phyloP scores from a whole-genome alignment of 257 asterid genomes.

The Solanum chaucha region DNA sequence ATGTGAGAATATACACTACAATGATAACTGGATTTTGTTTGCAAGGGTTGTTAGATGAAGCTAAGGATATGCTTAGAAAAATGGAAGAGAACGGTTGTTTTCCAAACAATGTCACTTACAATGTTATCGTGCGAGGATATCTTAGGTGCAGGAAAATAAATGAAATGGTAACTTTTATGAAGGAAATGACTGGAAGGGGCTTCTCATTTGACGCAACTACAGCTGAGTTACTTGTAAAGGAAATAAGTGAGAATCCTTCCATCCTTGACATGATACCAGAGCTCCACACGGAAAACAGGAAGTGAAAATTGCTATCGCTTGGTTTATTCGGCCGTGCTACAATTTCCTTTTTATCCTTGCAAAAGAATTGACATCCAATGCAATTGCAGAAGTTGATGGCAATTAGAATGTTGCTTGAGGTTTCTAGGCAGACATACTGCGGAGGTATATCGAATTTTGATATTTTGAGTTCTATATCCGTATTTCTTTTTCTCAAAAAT shows the following conservation, averaged over 20 bases:
- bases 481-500: not conserved
- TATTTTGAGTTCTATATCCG: not conserved
- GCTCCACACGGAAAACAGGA: not conserved
- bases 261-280: not conserved
- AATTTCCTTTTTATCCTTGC: not conserved
- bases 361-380: not conserved
- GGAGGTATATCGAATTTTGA: not conserved
- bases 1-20: not conserved
- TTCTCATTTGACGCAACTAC: not conserved
- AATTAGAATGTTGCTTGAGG: not conserved
- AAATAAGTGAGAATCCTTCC: not conserved
- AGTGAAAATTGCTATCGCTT: not conserved
- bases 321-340: not conserved
- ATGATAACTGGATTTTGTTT: not conserved
- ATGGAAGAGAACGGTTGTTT: not conserved
- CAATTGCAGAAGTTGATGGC: not conserved
- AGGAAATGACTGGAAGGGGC: not conserved
- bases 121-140: not conserved
- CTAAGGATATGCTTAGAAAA: not conserved
- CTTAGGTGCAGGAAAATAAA: not conserved
- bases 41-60: not conserved
- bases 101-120: not conserved
- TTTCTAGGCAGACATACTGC: not conserved
- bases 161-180: not conserved
- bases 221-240: not conserved